phyloP scores from a whole-genome alignment of 2,329 filamentous ascomycete species.

The Claviceps sp. region DNA sequence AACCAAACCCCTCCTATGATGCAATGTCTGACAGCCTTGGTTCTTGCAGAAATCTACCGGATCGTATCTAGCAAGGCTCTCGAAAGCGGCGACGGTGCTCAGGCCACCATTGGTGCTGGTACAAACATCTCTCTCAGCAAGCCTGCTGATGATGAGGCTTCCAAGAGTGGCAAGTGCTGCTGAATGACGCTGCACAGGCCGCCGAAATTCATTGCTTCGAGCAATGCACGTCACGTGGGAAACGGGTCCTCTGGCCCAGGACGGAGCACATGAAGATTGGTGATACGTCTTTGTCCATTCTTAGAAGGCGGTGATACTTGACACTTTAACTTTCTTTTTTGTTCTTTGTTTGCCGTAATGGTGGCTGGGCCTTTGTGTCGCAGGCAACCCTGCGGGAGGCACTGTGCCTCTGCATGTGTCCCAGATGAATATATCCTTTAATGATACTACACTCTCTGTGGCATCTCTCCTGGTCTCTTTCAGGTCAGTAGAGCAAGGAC shows the following conservation, averaged over 20 bases:
- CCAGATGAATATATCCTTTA: conserved; percentile 23
- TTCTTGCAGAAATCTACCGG: conserved; percentile 78
- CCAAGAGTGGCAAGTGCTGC: conserved; percentile 74
- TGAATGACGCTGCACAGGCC: conserved; percentile 29
- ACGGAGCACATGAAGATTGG: conserved; percentile 20
- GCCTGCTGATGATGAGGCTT: conserved; percentile 59
- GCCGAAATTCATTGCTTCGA: conserved; percentile 6
- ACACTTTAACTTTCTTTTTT: conserved; percentile 26
- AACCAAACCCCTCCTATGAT: not conserved
- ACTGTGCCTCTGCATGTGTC: conserved; percentile 22
- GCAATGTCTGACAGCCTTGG: conserved; percentile 4
- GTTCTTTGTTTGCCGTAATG: conserved; percentile 25
- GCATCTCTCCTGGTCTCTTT: not conserved
- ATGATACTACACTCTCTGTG: conserved; percentile 8
- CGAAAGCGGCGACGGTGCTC: conserved; percentile 72
- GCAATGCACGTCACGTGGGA: conserved; percentile 21
- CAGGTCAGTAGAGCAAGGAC: not conserved
- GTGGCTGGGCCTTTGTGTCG: conserved; percentile 23
- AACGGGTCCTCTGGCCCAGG: conserved; percentile 16
- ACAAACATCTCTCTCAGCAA: conserved; percentile 81
- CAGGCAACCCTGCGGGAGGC: conserved; percentile 22
- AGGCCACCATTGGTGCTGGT: conserved; percentile 67
- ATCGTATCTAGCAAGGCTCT: conserved; percentile 97
- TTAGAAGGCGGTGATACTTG: conserved; percentile 27
- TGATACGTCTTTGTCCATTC: conserved; percentile 21